These are phyloP conservation scores for Cytospora schulzeri DNA, from an alignment of 2,329 filamentous ascomycete species.

Conservation along the genomic window DNA sequence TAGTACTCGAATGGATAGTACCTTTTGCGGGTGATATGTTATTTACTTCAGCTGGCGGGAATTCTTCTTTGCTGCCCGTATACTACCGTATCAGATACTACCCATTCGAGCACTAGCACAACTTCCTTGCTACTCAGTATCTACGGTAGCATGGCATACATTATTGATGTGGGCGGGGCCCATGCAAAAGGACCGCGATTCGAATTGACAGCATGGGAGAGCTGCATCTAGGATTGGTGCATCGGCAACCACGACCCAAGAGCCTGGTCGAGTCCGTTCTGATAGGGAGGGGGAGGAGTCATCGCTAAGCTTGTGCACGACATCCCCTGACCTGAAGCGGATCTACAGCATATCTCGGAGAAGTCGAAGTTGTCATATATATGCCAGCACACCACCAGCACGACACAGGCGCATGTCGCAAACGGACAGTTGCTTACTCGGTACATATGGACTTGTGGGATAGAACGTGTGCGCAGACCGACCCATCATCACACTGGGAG, in stretches of 20 bases:
- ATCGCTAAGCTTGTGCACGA: not conserved
- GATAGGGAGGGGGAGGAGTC: not conserved
- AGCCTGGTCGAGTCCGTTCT: not conserved
- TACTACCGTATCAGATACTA: no score
- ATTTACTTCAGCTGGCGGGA: no score
- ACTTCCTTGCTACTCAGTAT: no score
- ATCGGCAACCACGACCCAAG: not conserved
- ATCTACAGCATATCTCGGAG: not conserved
- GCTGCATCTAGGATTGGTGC: not conserved
- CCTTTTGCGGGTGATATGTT: no score
- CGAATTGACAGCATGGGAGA: not conserved
- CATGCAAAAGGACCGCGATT: not conserved
- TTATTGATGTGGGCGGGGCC: not conserved
- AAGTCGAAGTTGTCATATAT: not conserved
- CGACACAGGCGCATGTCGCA: not conserved
- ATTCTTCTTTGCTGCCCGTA: no score
- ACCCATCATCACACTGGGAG: not conserved
- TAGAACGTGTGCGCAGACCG: not conserved
- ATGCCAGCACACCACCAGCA: not conserved
- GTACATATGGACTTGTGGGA: not conserved
- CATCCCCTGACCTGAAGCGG: not conserved
- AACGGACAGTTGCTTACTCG: not conserved
- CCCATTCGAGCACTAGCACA: no score
- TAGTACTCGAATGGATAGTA: no score
- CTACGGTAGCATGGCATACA: not conserved